Evolutionary conservation across 257 asterid genomes (phyloP), one percentile per base, ranked within the genome.

Genomic region (Linaria vulgaris): DNA sequence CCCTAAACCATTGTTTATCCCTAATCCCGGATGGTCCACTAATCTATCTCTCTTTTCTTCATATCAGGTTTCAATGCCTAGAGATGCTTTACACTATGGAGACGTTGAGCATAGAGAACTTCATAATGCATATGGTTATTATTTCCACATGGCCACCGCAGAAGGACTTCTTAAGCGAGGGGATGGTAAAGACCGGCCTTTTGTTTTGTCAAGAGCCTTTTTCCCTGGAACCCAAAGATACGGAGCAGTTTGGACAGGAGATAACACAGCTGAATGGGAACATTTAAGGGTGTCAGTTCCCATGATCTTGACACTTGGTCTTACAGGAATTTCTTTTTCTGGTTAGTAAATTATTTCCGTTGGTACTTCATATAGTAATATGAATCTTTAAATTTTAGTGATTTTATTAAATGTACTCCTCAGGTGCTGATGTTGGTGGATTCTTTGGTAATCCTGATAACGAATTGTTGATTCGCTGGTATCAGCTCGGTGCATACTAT

Each of bases 241-340:
- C 66, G 99, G 99, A 69, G 99, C 99, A 11, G 76, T 94, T 70
- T 94, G 99, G 99, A 94, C 97, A 0, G 99, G 99, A 67, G 99
- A 94, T 64, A 94, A 94, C 80, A 46, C 88, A 21, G 99, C 99
- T 25, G 96, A 94, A 34, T 94, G 99, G 99, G 97, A 94, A 30
- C 99, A 94, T 24, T 72, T 94, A 19, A 74, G 95, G 78, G 90
- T 87, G 72, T 85, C 99, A 23, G 87, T 90, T 69, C 99, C 99
- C 56, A 90, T 94, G 99, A 64, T 94, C 69, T 78, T 90, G 80
- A 80, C 96, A 46, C 96, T 90, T 66, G 95, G 97, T 74, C 86
- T 94, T 66, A 79, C 96, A 8, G 99, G 96, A 77, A 79, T 94
- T 12, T 71, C 95, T 13, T 94, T 94, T 67, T 76, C 96, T 67